Evolutionary conservation across 176 grass and related monocot genomes (phyloP), one percentile per base, ranked within the genome.

Genomic region (Hyparrhenia diplandra): DNA sequence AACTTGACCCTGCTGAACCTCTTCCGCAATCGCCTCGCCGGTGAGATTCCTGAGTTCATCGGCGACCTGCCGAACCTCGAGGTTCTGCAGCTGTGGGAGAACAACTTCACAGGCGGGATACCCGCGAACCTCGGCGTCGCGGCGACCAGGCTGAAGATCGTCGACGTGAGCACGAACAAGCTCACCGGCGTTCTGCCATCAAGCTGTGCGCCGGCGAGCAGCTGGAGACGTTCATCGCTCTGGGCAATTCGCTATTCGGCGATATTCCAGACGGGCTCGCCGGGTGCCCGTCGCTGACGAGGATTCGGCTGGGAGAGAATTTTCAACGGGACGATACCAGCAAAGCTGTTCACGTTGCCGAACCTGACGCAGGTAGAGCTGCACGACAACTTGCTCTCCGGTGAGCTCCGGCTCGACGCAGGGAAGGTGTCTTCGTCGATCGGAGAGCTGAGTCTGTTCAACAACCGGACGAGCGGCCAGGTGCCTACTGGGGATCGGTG

Each of bases 1-100:
- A 94, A 90, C 75, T 27, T 97, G 59, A 97, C 92, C 5, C 83
- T 97, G 81, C 69, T 97, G 9, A 97, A 97, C 80, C 73, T 97
- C 34, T 97, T 97, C 76, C 85, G 94, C 13, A 97, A 97, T 61
- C 84, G 78, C 79, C 90, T 97, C 52, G 83, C 85, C 76, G 88
- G 94, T 0, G 84, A 85, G 62, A 94, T 97, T 74, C 94, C 94
- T 2, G 82, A 83, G 8, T 94, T 97, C 78, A 12, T 94, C 59
- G 94, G 87, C 6, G 85, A 92, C 6, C 35, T 97, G 69, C 92
- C 89, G 35, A 89, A n/a, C 65, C 84, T 97, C 64, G 94, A 97
- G 77, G 94, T 97, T 41, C 91, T 97, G 23, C 94, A 97, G 86
- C 28, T 97, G 46, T 97, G 94, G 94, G 94, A 97, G 75, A 97